Conservation (phyloP, 2,329 filamentous ascomycete species). For the Aspergillus transmontanensis region DNA sequence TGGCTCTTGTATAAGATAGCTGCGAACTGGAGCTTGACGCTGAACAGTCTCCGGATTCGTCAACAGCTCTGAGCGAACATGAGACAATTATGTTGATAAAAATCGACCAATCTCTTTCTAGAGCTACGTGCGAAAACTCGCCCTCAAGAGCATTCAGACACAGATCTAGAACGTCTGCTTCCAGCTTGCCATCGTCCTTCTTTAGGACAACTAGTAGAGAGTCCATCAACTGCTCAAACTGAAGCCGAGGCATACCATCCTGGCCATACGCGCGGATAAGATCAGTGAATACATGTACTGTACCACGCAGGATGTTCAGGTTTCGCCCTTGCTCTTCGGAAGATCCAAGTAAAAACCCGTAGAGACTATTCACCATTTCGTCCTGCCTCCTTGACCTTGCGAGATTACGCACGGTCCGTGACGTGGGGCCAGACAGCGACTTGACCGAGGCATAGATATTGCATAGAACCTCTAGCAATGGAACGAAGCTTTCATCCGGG, state of each 20-base stretch:
- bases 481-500: constrained; percentile 39
- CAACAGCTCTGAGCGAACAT: constrained; percentile 38
- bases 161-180: constrained; percentile 44
- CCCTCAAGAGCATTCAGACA: constrained; percentile 44
- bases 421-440: constrained; percentile 45
- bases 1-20: constrained; percentile 27
- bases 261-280: constrained; percentile 43
- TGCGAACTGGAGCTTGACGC: constrained; percentile 26
- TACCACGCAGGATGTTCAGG: constrained; percentile 43
- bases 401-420: constrained; percentile 44
- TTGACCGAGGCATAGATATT: constrained; percentile 49
- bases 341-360: constrained; percentile 39
- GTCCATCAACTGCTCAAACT: constrained; percentile 40
- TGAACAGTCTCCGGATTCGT: constrained; percentile 28
- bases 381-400: constrained; percentile 41
- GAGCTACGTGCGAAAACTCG: constrained; percentile 34
- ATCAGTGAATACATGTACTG: constrained; percentile 45
- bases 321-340: constrained; percentile 39
- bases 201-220: constrained; percentile 36
- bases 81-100: constrained; percentile 38
- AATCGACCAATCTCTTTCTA: constrained; percentile 35
- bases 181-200: constrained; percentile 41
- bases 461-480: constrained; percentile 45
- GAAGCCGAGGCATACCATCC: constrained; percentile 40
- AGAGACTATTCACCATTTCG: constrained; percentile 43